Percentiles rank a stretch among this genome's conserved stretches.
These are phyloP conservation scores for Aspergillus sclerotialis DNA, from an alignment of 2,329 filamentous ascomycete genomes.

Conservation along the genomic window DNA sequence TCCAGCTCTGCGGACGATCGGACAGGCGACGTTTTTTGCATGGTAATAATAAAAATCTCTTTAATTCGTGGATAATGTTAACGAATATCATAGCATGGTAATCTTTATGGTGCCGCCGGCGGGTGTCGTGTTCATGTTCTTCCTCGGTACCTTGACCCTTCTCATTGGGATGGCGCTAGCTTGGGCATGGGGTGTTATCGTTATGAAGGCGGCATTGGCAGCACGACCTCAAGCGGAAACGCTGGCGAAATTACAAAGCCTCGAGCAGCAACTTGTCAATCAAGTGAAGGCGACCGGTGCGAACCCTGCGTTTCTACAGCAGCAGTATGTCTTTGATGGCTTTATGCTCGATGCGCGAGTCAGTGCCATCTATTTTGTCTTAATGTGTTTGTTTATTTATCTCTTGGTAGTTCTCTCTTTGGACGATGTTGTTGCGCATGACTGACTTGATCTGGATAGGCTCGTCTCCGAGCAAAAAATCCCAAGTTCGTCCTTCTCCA, in stretches of 20 bases:
- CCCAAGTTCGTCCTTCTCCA: constrained; percentile 41
- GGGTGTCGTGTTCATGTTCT: constrained; percentile 40
- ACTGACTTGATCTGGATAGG: constrained; percentile 10
- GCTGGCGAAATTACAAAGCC: constrained; percentile 22
- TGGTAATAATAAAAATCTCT: constrained; percentile 9
- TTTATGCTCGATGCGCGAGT: constrained; percentile 44
- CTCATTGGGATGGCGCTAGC: constrained; percentile 42
- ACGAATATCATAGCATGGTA: constrained; percentile 19
- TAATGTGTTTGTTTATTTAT: constrained; percentile 43
- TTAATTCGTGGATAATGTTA: background rate
- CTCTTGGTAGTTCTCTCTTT: constrained; percentile 17
- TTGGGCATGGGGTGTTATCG: constrained; percentile 46
- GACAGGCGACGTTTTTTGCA: constrained; percentile 42
- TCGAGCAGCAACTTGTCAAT: constrained; percentile 26
- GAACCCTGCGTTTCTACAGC: constrained; percentile 20
- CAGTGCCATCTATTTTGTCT: constrained; percentile 28
- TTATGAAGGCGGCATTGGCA: constrained; percentile 44
- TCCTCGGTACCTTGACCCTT: constrained; percentile 38
- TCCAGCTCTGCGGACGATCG: constrained; percentile 35
- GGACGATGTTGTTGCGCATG: constrained; percentile 1
- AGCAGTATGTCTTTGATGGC: constrained; percentile 37
- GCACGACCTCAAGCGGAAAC: constrained; percentile 35
- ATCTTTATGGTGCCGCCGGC: constrained; percentile 42
- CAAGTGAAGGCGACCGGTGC: constrained; percentile 29
- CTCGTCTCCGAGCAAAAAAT: constrained; percentile 39